Percentiles rank a stretch among this genome's conserved stretches.
Conservation (phyloP, 371 early-diverging fungal genomes). For the Mucor mucedo region DNA sequence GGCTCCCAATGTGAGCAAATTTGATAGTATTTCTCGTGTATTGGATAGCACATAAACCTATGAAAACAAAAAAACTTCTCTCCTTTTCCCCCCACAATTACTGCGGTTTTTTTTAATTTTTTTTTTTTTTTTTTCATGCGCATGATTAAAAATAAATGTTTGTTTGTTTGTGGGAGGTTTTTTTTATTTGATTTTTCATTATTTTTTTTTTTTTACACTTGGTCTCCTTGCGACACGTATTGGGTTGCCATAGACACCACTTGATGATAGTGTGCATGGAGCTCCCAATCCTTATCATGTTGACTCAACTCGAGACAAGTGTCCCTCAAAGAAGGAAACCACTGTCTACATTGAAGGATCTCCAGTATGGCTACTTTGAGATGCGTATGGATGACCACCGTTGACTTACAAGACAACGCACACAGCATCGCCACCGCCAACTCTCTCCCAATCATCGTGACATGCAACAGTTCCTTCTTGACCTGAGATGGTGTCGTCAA, state of each 20-base stretch:
- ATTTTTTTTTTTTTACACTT: not conserved
- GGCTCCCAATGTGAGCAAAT: not conserved
- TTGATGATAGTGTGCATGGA: not conserved
- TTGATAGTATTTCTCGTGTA: not conserved
- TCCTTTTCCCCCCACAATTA: too few species aligned
- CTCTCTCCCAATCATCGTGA: not conserved
- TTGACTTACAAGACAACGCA: not conserved
- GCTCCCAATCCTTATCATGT: not conserved
- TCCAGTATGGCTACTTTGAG: not conserved
- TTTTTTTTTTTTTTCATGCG: too few species aligned
- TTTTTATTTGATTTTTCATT: not conserved
- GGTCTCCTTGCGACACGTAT: not conserved
- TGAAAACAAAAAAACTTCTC: not conserved
- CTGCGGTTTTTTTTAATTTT: too few species aligned
- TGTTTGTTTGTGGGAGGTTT: not conserved
- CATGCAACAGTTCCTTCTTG: conserved; percentile 2
- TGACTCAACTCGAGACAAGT: not conserved
- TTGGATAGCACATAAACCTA: not conserved
- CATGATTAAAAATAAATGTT: too few species aligned
- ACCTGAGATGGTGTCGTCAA: conserved; percentile 1
- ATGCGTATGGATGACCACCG: not conserved
- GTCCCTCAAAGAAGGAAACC: not conserved
- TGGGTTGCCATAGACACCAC: not conserved
- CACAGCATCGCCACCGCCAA: not conserved
- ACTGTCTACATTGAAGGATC: not conserved